Base-by-base conservation (phyloP, 2,329 filamentous ascomycete genomes). In the Penicillium sp. region DNA sequence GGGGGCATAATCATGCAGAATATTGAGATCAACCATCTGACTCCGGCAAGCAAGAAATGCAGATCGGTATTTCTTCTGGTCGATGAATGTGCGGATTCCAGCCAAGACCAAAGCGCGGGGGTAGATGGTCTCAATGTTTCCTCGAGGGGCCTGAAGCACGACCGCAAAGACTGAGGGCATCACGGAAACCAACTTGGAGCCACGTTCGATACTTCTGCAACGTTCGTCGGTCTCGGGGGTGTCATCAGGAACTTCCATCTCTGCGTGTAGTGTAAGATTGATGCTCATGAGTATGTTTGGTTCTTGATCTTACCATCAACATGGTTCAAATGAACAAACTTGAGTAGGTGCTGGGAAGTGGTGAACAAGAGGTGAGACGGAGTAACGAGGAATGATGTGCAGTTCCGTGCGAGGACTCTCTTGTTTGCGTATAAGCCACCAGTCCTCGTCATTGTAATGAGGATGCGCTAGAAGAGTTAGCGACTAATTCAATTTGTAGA, bases 21-120 rank as follows among this genome's bases (percentile, higher is more conserved):
- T 93, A 67, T 99, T 99, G 88, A 97, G 92, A 67, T 99, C 94
- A 1, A 99, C 94, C 62, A 95, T 85, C 70, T 99, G 95, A 21
- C 87, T 93, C 47, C 94, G 86, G 70, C 94, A 97, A 58, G 91
- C 88, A 21, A 89, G 79, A 69, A 97, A 99, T 0, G 94, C 94
- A 48, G 84, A 85, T 45, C 83, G 84, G 67, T 97, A 99, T 64
- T 94, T 85, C 70, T 89, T 89, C 31, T 83, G 79, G 50, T 92
- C 88, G 48, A 99, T 90, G 48, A 89, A 85, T 46, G 84, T 83
- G 45, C 94, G 85, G 52, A 99, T 95, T 24, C 92, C 92, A 2
- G 92, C 91, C 45, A 99, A 80, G 0, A 99, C 93, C 75, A 99
- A 87, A 13, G 93, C 93, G 55, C 94, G 84, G 14, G 94, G 94